Evolutionary conservation across 164 flowering plant species (phyloP).

Genomic region (Berberis thunbergii): DNA sequence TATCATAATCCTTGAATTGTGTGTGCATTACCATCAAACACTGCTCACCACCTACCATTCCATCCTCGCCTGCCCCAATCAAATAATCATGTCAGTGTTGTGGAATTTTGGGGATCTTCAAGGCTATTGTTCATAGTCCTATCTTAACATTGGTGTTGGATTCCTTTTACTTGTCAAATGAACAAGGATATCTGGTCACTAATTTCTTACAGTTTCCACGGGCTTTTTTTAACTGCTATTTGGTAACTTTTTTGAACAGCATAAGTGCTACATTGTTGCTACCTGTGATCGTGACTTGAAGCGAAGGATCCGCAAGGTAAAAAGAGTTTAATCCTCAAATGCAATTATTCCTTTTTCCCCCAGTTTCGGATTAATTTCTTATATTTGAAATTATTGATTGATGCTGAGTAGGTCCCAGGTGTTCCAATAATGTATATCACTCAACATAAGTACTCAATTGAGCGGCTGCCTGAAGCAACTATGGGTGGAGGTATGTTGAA

Average conservation of each 20-base stretch:
- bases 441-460: slow-evolving; percentile 75
- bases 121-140: too few species aligned
- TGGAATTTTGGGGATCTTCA: too few species aligned
- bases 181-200: neutral
- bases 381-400: neutral
- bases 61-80: too few species aligned
- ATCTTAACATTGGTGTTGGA: too few species aligned
- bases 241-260: slow-evolving; percentile 35
- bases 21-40: too few species aligned
- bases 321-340: neutral
- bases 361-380: too few species aligned
- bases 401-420: slow-evolving; percentile 66
- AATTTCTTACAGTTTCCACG: neutral
- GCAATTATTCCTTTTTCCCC: neutral
- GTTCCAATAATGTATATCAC: slow-evolving; percentile 98
- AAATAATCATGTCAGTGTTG: too few species aligned
- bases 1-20: too few species aligned
- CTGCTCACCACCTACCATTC: too few species aligned
- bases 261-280: slow-evolving; percentile 93
- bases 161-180: too few species aligned
- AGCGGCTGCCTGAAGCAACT: slow-evolving; percentile 95
- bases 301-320: slow-evolving; percentile 91
- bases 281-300: slow-evolving; percentile 97
- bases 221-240: neutral
- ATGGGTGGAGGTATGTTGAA: slow-evolving; percentile 77